Base-by-base conservation (phyloP, 2,329 filamentous ascomycete species). In the Aspergillus pseudotamarii region DNA sequence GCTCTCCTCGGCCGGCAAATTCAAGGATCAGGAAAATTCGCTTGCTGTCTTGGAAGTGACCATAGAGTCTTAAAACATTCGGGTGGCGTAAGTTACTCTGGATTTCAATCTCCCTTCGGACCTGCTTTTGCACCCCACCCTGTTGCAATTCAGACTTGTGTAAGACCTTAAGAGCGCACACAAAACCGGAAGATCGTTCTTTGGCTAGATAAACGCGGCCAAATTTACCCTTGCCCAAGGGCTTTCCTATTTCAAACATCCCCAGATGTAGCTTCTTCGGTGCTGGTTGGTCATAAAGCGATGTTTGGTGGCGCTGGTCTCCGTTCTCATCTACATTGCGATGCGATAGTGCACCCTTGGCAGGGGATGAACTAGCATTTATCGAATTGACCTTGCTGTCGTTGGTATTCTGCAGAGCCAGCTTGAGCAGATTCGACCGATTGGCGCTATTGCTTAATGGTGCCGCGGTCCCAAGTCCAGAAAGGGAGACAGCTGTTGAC, bases 191-290 rank as follows among this genome's bases (percentile, higher is more conserved):
- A 51, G 85, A 87, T 62, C 91, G 88, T 79, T 95, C 92, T 61
- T 92, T 90, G 56, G 91, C 92, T 32, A 96, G 87, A 75, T 96
- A 96, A 3, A 96, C 92, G 53, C 92, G 87, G 1, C 92, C 92
- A 73, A 95, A 96, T 76, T 95, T 96, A 67, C 92, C 92, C 80
- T 95, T 95, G 59, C 92, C 92, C 4, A 96, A 83, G 1, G 92
- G 91, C 69, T 92, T 91, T 45, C 92, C 92, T 68, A 96, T 96
- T 78, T 97, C 93, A 76, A 96, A 96, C 92, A 96, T 96, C 79
- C 92, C 91, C 4, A 97, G 87, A 75, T 96, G 92, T 79, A 94
- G 94, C 69, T 93, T 75, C 61, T 81, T 83, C 4, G 81, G 78
- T 60, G 66, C 76, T 72, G 88, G 84, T 72, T 89, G 87, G 55